Conservation (phyloP, 805 yeast genomes). For the Pichia ethanolica region DNA sequence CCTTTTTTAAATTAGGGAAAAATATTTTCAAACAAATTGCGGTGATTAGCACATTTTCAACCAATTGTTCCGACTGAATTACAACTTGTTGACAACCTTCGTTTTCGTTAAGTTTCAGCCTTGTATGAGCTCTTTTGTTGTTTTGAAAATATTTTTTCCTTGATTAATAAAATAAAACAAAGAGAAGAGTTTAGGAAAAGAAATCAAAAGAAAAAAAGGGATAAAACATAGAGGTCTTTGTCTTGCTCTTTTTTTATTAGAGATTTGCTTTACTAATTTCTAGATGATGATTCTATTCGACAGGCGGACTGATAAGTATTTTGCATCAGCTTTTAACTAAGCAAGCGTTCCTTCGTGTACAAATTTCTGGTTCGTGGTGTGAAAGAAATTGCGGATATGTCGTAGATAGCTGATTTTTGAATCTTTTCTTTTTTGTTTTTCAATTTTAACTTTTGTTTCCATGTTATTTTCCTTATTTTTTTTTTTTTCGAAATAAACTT, state of each 20-base stretch:
- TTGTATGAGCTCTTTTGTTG: conserved; percentile 39
- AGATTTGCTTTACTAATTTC: conserved; percentile 2
- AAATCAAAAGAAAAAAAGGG: no score
- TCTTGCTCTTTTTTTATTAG: not conserved
- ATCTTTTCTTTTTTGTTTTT: not conserved
- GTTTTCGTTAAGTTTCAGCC: conserved; percentile 56
- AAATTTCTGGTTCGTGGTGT: conserved; percentile 37
- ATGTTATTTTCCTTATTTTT: no score
- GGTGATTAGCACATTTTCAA: conserved; percentile 39
- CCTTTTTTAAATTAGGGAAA: no score
- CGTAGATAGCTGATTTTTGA: conserved; percentile 30
- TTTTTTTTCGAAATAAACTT: no score
- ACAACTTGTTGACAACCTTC: conserved; percentile 43
- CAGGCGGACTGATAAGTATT: conserved; percentile 44
- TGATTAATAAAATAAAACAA: no score
- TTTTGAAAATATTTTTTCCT: not conserved
- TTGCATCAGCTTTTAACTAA: conserved; percentile 28
- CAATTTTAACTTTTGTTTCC: not conserved
- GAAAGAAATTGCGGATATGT: conserved; percentile 45
- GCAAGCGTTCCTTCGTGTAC: conserved; percentile 51
- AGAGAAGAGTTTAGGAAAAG: no score
- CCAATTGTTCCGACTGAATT: conserved; percentile 59
- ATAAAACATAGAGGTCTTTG: not conserved
- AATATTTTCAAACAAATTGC: conserved; percentile 16
- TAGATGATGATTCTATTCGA: conserved; percentile 31